phyloP scores from a whole-genome alignment of 129 eudicot genomes.

The Heracleum sosnowskyi region DNA sequence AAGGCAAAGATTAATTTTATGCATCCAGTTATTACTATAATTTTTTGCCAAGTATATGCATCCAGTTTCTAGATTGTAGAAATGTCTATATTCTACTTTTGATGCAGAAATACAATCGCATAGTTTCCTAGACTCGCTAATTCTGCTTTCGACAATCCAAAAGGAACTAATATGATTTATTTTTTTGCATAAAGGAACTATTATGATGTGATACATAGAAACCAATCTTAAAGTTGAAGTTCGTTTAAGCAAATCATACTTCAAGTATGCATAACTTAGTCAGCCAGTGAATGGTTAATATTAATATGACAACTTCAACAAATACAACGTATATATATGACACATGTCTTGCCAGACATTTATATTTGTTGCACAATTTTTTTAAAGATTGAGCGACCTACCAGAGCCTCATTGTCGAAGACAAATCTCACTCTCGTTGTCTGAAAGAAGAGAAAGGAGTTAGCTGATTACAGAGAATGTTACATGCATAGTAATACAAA shows the following conservation, averaged over 20 bases:
- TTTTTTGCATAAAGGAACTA: neutral
- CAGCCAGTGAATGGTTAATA: neutral
- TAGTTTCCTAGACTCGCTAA: neutral
- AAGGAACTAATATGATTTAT: neutral
- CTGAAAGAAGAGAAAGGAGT: conserved; percentile 35
- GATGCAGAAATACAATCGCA: neutral
- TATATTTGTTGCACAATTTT: neutral
- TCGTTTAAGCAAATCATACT: neutral
- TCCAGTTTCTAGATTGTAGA: neutral
- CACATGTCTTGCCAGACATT: neutral
- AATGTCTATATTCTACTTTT: neutral
- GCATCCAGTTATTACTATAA: neutral
- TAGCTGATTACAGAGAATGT: neutral
- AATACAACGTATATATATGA: neutral
- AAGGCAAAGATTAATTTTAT: neutral
- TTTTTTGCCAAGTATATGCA: neutral
- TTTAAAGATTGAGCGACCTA: conserved; percentile 26
- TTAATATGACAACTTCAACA: neutral
- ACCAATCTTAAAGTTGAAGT: neutral
- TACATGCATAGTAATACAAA: neutral
- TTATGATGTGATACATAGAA: neutral
- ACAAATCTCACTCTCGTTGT: conserved; percentile 97
- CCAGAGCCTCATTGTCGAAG: conserved; percentile 88
- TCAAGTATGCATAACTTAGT: neutral
- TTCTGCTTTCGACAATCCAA: neutral